Base-by-base conservation (phyloP, 192 early-diverging fungal genomes). In the Coemansia sp. region DNA sequence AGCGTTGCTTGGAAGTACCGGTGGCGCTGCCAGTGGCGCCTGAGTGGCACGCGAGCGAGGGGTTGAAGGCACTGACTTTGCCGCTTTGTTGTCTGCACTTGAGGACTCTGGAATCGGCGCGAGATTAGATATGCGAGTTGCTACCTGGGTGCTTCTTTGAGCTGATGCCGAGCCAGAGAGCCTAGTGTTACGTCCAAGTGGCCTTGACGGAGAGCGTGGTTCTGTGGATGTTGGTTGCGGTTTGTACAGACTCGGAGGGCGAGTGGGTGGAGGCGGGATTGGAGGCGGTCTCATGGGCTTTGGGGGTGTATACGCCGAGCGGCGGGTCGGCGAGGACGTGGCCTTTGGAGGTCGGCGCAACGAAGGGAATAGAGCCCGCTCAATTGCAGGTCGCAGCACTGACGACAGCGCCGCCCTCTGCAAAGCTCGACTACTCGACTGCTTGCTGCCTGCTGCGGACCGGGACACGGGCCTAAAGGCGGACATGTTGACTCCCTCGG, bases 401-500 rank as follows among this genome's bases (percentile, higher is more conserved):
- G 43, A 35, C 33, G 48, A 51, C 23, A 9, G 9, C 23, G 24
- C 48, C 24, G 48, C 48, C 21, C 2, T 9, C 24, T 11, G 48
- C 11, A 11, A 13, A 11, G 23, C 48, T 11, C 24, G 48, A 23
- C 48, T 23, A 5, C 21, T 23, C 1, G 48, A n/a, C 24, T n/a
- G 45, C 45, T 46, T 11, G 24, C 48, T 51, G 24, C 48, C 24
- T 24, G 48, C 21, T 26, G 48, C 9, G 24, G 20, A 51, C 13
- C 48, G 20, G 11, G 48, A 51, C 48, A 26, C 18, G 48, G 20
- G 24, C 5, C 11, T 24, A 51, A 51, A 26, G 23, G 21, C 62
- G 16, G 71, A 62, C 71, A 74, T 79, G 16, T 67, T 38, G 10
- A 74, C 42, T 1, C 68, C 65, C 1, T 66, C 70, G 10, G 69